Evolutionary conservation across 2,329 filamentous ascomycete species (phyloP).

Genomic region (Venturiaceae sp.): DNA sequence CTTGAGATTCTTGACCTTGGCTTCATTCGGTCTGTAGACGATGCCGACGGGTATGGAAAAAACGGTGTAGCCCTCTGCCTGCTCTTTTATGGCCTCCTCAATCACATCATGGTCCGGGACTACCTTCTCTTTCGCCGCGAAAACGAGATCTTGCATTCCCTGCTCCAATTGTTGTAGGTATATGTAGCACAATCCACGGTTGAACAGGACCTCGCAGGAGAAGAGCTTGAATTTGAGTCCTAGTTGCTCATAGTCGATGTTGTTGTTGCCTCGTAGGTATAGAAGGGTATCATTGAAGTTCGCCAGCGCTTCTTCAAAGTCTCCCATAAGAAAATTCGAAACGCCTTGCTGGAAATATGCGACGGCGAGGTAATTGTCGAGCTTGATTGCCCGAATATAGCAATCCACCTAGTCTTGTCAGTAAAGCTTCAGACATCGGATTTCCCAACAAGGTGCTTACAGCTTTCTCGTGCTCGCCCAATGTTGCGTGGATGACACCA

Average conservation of each 20-base stretch:
- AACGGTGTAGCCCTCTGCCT: slow-evolving; percentile 96
- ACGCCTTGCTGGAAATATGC: slow-evolving; percentile 98
- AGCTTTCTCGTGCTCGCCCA: slow-evolving; percentile 92
- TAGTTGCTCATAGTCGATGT: slow-evolving; percentile 95
- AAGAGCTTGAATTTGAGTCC: slow-evolving; percentile 94
- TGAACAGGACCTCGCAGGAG: slow-evolving; percentile 96
- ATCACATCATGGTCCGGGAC: slow-evolving; percentile 96
- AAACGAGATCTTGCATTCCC: slow-evolving; percentile 83
- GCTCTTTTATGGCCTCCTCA: slow-evolving; percentile 88
- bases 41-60: slow-evolving; percentile 97
- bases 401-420: slow-evolving; percentile 62
- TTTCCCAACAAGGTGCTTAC: slow-evolving; percentile 43
- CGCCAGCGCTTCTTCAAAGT: slow-evolving; percentile 92
- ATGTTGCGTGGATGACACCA: slow-evolving; percentile 91
- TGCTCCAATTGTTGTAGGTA: slow-evolving; percentile 87
- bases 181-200: slow-evolving; percentile 93
- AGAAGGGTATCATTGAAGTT: slow-evolving; percentile 98
- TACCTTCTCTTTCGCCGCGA: slow-evolving; percentile 90
- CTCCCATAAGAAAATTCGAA: slow-evolving; percentile 92
- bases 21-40: slow-evolving; percentile 89
- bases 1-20: slow-evolving; percentile 96
- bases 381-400: slow-evolving; percentile 81
- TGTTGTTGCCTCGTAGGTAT: slow-evolving; percentile 89
- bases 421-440: neutral
- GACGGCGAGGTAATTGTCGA: slow-evolving; percentile 93